phyloP scores from a whole-genome alignment of 2,329 filamentous ascomycete genomes.

The Fusarium denticulatum region DNA sequence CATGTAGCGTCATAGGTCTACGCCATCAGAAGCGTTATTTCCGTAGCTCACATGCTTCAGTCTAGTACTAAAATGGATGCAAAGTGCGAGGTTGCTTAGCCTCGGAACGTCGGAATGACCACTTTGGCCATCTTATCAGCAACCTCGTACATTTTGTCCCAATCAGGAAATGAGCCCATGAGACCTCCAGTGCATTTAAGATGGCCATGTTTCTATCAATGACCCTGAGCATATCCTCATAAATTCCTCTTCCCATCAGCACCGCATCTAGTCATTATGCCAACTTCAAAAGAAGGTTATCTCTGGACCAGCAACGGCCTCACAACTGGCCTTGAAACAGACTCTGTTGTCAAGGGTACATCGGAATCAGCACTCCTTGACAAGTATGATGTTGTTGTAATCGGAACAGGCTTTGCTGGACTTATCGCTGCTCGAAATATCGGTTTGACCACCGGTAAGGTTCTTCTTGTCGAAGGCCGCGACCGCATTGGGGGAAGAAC shows the following conservation, averaged over 20 bases:
- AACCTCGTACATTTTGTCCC: constrained; percentile 11
- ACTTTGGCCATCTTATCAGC: too few relatives aligned
- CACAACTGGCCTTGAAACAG: constrained; percentile 9
- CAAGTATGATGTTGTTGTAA: constrained; percentile 23
- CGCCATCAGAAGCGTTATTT: neutral
- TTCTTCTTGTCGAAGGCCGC: constrained; percentile 51
- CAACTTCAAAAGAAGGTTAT: constrained; percentile 24
- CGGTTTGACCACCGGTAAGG: neutral
- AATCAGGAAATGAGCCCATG: neutral
- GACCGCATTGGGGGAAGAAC: constrained; percentile 55
- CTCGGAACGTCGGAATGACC: neutral
- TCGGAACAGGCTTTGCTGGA: constrained; percentile 25
- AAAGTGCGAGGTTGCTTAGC: neutral
- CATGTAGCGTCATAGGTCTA: too few relatives aligned
- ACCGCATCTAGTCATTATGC: neutral
- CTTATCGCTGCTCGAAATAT: constrained; percentile 20
- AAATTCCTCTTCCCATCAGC: neutral
- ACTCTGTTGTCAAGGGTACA: constrained; percentile 20
- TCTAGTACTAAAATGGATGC: neutral
- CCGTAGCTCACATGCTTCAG: neutral
- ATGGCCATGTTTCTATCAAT: neutral
- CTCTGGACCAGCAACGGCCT: constrained; percentile 11
- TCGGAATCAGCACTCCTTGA: neutral
- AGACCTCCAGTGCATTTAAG: neutral
- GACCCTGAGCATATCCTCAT: fast-evolving